A percentile compares a stretch with the other conserved stretches of the same genome.
Conservation (phyloP, 257 asterid species). For the Avicennia marina region DNA sequence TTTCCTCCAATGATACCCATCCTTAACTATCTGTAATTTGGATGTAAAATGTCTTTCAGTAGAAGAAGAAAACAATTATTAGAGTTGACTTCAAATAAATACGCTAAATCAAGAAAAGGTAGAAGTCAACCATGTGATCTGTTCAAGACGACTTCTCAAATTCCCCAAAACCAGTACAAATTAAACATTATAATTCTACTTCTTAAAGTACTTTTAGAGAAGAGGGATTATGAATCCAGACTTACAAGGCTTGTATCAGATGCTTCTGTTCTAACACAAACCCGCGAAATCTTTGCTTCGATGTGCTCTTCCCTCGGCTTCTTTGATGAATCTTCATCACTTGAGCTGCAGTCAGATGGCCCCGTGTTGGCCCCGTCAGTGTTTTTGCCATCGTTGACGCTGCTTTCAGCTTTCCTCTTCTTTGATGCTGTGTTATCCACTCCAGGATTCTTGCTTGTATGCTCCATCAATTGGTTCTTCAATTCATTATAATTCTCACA, state of each 20-base stretch:
- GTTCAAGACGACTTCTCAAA: too few species aligned
- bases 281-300: slow-evolving; percentile 56
- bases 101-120: neutral
- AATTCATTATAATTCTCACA: slow-evolving; percentile 71
- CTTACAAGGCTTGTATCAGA: slow-evolving; percentile 93
- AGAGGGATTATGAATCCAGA: too few species aligned
- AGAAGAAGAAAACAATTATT: too few species aligned
- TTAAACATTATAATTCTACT: too few species aligned
- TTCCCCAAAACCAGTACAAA: neutral
- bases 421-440: slow-evolving; percentile 27
- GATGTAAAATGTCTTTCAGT: too few species aligned
- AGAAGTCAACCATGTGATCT: too few species aligned
- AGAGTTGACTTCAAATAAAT: too few species aligned
- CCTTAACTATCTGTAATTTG: slow-evolving; percentile 65
- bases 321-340: slow-evolving; percentile 75
- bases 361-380: slow-evolving; percentile 22
- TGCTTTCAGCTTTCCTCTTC: slow-evolving; percentile 56
- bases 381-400: slow-evolving; percentile 15
- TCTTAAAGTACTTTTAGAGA: neutral
- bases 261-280: slow-evolving; percentile 53
- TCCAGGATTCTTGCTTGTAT: slow-evolving; percentile 34
- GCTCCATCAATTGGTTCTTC: slow-evolving; percentile 46
- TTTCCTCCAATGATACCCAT: slow-evolving; percentile 80
- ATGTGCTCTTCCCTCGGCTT: slow-evolving; percentile 62
- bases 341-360: slow-evolving; percentile 66